Conservation (phyloP, 176 grass and related monocot genomes). For the Rhynchospora tenuis region DNA sequence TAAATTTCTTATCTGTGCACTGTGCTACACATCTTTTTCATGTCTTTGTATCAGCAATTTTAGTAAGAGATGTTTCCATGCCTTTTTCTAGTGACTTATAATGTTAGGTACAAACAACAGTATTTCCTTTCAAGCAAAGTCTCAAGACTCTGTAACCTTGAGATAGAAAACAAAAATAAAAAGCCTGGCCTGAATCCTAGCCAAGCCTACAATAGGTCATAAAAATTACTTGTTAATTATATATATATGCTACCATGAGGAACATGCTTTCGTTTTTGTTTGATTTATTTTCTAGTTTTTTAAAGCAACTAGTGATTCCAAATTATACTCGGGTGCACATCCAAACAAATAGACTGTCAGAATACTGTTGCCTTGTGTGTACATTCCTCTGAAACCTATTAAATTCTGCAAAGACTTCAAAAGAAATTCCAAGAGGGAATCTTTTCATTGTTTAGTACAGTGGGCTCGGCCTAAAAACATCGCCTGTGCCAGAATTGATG, state of each 20-base stretch:
- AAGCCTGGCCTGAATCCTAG: no score
- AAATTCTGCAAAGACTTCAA: not conserved
- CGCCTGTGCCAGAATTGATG: constrained; percentile 2
- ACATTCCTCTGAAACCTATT: not conserved
- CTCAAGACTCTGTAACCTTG: no score
- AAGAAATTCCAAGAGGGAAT: constrained; percentile 1
- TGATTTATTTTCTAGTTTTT: not conserved
- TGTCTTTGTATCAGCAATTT: not conserved
- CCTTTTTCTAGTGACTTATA: not conserved
- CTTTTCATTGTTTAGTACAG: constrained; percentile 13
- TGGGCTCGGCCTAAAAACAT: not conserved
- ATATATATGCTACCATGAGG: not conserved
- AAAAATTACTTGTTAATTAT: not conserved
- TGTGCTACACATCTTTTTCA: not conserved
- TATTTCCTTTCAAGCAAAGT: constrained; percentile 4
- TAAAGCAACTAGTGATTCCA: not conserved
- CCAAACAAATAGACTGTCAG: not conserved
- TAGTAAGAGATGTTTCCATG: not conserved
- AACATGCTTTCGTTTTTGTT: not conserved
- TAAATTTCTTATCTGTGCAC: not conserved
- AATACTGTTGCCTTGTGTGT: constrained; percentile 10
- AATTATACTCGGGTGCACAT: not conserved
- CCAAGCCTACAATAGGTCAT: not conserved
- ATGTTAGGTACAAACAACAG: not conserved
- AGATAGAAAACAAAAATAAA: no score